Evolutionary conservation across 2,329 filamentous ascomycete species (phyloP).

Genomic region (Ilyonectria sp.): DNA sequence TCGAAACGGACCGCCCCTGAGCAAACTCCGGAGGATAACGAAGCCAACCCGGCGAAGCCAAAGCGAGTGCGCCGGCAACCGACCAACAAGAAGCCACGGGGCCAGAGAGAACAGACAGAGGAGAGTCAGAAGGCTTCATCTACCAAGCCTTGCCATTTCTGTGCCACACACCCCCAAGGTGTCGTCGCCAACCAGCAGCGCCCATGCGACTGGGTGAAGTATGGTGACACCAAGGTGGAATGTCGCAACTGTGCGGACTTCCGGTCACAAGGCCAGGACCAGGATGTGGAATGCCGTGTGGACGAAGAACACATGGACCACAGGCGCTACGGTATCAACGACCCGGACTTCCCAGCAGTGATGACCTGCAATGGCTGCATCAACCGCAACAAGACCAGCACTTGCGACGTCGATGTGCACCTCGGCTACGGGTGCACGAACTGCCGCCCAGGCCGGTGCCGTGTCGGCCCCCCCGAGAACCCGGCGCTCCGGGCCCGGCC

Average conservation of each 20-base stretch:
- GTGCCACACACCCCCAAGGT: conserved; percentile 26
- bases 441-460: conserved; percentile 13
- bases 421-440: conserved; percentile 35
- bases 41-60: neutral
- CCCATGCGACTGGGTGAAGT: conserved; percentile 18
- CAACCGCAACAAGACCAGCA: neutral
- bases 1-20: neutral
- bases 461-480: conserved; percentile 16
- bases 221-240: conserved; percentile 14
- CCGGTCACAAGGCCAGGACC: conserved; percentile 23
- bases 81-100: neutral
- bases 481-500: neutral
- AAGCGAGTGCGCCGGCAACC: neutral
- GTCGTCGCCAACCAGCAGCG: neutral
- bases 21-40: neutral
- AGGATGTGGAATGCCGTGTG: conserved; percentile 22
- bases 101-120: neutral
- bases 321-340: conserved; percentile 30
- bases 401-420: conserved; percentile 37
- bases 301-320: conserved; percentile 8
- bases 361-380: conserved; percentile 19
- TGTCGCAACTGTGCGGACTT: conserved; percentile 40
- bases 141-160: conserved; percentile 33
- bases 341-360: conserved; percentile 21
- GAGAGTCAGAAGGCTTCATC: neutral